These are phyloP conservation scores for Oxytropis ochrocephala DNA, from an alignment of 306 rosid genomes.

Conservation along the genomic window DNA sequence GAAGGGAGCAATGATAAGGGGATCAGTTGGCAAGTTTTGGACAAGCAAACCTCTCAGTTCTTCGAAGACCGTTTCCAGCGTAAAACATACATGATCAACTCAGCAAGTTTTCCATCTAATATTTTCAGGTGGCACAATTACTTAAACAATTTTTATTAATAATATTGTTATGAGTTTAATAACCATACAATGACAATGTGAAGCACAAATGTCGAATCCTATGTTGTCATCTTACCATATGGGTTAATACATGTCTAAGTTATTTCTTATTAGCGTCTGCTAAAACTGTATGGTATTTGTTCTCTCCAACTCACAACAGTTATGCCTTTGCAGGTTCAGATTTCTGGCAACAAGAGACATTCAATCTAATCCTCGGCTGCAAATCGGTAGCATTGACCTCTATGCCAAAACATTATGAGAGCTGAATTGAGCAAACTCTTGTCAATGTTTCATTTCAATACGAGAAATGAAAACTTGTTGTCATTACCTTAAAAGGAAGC, in stretches of 20 bases:
- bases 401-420: constrained; percentile 29
- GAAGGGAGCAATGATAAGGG: constrained; percentile 84
- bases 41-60: constrained; percentile 52
- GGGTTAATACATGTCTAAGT: neutral
- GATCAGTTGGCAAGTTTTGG: constrained; percentile 64
- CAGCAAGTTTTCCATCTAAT: constrained; percentile 37
- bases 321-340: constrained; percentile 50
- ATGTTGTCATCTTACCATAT: neutral
- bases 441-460: neutral
- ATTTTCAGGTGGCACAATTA: constrained; percentile 51
- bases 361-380: constrained; percentile 62
- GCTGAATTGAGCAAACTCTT: neutral
- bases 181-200: neutral
- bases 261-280: neutral
- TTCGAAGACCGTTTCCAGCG: constrained; percentile 68
- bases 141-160: neutral
- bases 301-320: constrained; percentile 1
- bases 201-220: neutral
- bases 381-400: constrained; percentile 83
- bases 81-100: constrained; percentile 41
- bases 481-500: neutral
- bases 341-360: constrained; percentile 59
- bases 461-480: neutral
- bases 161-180: neutral
- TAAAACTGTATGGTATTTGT: neutral